Percentiles rank a stretch among this genome's conserved stretches.
phyloP scores from a whole-genome alignment of 1,139 yeast species.

The Protomyces inundatus region DNA sequence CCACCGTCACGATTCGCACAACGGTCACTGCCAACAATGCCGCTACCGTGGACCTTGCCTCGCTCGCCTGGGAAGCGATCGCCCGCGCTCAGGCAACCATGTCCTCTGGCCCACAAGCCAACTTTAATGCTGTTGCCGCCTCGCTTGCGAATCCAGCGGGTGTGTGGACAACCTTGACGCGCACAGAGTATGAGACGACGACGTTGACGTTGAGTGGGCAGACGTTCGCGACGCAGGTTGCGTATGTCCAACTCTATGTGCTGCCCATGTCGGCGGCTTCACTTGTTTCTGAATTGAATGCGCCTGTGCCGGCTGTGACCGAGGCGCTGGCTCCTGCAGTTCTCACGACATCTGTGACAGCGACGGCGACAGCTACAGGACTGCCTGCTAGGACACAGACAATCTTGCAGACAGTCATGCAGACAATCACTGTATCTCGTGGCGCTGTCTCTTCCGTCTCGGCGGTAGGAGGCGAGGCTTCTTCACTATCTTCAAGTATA shows the following conservation, averaged over 20 bases:
- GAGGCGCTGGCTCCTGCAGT: too few relatives aligned
- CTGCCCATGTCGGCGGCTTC: conserved; percentile 10
- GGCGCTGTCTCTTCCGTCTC: neutral
- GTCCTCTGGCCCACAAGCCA: neutral
- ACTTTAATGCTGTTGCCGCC: neutral
- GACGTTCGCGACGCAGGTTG: neutral
- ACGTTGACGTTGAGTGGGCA: neutral
- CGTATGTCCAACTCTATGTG: conserved; percentile 23
- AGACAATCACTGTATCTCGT: neutral
- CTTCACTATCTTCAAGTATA: too few relatives aligned
- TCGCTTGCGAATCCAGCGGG: neutral
- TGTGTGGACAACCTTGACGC: conserved; percentile 2
- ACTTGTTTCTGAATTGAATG: neutral
- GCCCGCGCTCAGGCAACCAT: neutral
- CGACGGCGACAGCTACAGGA: too few relatives aligned
- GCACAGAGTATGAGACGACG: conserved; percentile 13
- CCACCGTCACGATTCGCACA: neutral
- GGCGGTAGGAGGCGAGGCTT: too few relatives aligned
- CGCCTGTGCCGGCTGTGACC: neutral
- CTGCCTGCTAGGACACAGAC: neutral
- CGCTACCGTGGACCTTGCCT: neutral
- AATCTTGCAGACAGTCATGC: neutral
- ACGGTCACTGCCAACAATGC: neutral
- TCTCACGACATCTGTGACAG: too few relatives aligned
- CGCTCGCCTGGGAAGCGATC: neutral